Percentiles rank a stretch among this genome's conserved stretches.
phyloP scores from a whole-genome alignment of 164 flowering plant species.

The Umbilicus rupestris region DNA sequence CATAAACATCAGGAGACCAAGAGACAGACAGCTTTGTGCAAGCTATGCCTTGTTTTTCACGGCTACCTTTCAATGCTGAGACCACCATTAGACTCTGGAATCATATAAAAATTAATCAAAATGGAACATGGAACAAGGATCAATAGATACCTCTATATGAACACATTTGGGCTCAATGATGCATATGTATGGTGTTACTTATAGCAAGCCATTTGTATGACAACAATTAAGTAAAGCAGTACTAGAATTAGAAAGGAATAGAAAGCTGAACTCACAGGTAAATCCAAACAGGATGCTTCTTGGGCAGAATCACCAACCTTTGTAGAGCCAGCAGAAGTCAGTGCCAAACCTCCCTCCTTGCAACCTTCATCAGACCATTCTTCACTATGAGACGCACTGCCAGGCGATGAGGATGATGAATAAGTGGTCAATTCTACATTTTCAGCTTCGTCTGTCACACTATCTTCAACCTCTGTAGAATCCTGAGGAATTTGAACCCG shows the following conservation, averaged over 20 bases:
- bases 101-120: constrained; percentile 8
- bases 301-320: not conserved
- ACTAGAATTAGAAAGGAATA: not conserved
- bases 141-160: no score
- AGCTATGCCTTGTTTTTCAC: constrained; percentile 39
- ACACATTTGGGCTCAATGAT: no score
- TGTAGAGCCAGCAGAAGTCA: not conserved
- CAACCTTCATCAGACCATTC: constrained; percentile 2
- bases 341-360: not conserved
- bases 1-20: constrained; percentile 89
- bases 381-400: not conserved
- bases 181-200: no score
- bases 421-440: not conserved
- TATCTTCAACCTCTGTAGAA: constrained; percentile 11
- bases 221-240: not conserved
- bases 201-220: no score
- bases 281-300: not conserved
- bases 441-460: constrained; percentile 8
- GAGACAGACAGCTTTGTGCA: constrained; percentile 37
- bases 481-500: constrained; percentile 23
- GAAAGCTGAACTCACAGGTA: not conserved
- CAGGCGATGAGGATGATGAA: constrained; percentile 5
- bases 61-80: constrained; percentile 78
- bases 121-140: no score
- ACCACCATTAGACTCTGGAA: constrained; percentile 47